Conservation (phyloP, 768 basidiomycete genomes). For the Panaeolus cyanescens region DNA sequence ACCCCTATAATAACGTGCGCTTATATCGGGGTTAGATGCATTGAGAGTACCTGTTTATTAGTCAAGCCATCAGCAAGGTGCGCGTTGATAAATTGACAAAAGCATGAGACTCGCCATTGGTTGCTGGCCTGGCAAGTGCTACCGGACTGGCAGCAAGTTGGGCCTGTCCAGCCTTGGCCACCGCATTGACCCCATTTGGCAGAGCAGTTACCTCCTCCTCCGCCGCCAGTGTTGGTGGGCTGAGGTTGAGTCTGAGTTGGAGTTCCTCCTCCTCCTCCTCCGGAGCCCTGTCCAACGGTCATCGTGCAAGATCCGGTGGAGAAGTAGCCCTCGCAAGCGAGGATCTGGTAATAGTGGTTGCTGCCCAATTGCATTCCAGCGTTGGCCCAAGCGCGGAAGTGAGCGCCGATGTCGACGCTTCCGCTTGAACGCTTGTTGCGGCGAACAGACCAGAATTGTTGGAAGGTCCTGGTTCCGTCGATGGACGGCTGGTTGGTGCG, state of each 20-base stretch:
- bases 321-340: conserved; percentile 3
- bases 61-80: background rate
- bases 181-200: background rate
- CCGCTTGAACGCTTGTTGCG: background rate
- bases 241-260: background rate
- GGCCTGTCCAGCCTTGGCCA: background rate
- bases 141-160: background rate
- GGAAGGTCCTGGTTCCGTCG: conserved; percentile 2
- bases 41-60: background rate
- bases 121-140: background rate
- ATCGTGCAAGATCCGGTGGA: background rate
- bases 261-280: background rate
- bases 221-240: background rate
- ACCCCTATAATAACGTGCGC: too few species aligned
- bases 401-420: background rate
- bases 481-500: background rate
- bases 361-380: conserved; percentile 1
- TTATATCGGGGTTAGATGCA: too few species aligned
- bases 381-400: background rate
- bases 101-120: background rate
- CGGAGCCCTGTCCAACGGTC: background rate
- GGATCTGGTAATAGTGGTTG: conserved; percentile 1
- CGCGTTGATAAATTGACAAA: background rate
- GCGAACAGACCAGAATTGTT: conserved; percentile 7
- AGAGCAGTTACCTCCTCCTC: background rate